These are phyloP conservation scores for Kalmanozyma brasiliensis DNA, from an alignment of 1,284 basidiomycete species.

Conservation along the genomic window DNA sequence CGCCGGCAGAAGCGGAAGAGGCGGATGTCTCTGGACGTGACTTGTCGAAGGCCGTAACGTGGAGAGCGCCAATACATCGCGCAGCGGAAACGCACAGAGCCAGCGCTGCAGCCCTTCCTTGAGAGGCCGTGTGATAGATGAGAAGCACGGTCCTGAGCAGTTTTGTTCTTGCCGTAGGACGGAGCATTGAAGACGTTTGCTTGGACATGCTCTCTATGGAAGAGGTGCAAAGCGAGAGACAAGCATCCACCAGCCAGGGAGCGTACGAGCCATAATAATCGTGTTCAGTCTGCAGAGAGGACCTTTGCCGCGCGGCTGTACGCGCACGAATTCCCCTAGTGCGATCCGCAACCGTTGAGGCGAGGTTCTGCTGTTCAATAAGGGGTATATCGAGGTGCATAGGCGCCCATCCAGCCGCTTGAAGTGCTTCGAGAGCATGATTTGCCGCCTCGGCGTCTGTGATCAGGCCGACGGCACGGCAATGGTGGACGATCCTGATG, in stretches of 20 bases:
- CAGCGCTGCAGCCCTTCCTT: conserved; percentile 28
- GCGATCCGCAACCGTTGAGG: conserved; percentile 2
- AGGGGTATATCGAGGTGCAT: conserved; percentile 19
- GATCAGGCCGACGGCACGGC: conserved; percentile 10
- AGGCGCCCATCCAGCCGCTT: conserved; percentile 29
- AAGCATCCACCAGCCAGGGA: conserved; percentile 35
- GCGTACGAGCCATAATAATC: conserved; percentile 27
- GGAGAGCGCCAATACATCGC: conserved; percentile 14
- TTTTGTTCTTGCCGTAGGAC: background rate
- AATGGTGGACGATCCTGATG: conserved; percentile 21
- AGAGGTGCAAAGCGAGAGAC: conserved; percentile 11
- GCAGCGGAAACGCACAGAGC: conserved; percentile 37
- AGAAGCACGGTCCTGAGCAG: conserved; percentile 16
- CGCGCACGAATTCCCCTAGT: conserved; percentile 32
- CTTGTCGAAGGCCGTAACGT: background rate
- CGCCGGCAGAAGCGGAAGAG: too few relatives aligned
- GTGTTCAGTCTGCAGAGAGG: conserved; percentile 12
- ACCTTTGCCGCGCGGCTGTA: conserved; percentile 17
- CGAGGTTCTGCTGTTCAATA: conserved; percentile 15
- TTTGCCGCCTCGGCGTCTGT: conserved; percentile 17
- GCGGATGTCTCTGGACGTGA: background rate
- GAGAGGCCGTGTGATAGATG: conserved; percentile 26
- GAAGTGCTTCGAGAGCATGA: conserved; percentile 29
- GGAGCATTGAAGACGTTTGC: background rate
- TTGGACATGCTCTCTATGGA: conserved; percentile 1